Base-by-base conservation (phyloP, 2,329 filamentous ascomycete species). In the Atkinsonella hypoxylon region DNA sequence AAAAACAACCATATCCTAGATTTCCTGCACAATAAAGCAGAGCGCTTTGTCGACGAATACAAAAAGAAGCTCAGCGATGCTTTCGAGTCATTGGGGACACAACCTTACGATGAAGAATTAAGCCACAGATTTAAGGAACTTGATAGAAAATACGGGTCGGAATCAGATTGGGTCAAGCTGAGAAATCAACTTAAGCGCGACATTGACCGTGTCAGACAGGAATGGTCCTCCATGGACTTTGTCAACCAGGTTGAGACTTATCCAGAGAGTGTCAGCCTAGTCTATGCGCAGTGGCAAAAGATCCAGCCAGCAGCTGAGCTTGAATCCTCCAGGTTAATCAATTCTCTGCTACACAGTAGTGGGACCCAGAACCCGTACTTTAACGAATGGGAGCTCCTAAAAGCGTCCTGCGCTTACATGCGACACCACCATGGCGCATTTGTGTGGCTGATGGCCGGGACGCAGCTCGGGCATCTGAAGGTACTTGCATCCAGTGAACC, bases 1-100 rank as follows among this genome's bases (percentile, higher is more conserved):
- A 62, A 26, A 0, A 62, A 57, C 1, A 48, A 53, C 0, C 78
- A 85, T 51, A 77, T 87, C 3, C 70, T 85, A 5, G 84, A 89
- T 58, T 71, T 74, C 38, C 66, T 88, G 54, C 83, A 81, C 17
- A 54, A 63, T 0, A 67, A 81, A 2, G 74, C 79, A 0, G 62
- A 72, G 12, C 62, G 66, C 0, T 61, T 63, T 0, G 68, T 79
- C 10, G 60, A 68, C 0, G 42, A 51, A 1, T 69, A 70, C 22
- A 56, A 75, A 2, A 54, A 53, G 1, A 58, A 57, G 0, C 64
- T 79, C 11, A 46, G 64, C 5, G 34, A 58, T 0, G 45, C 53
- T 0, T 54, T 64, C 1, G 47, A 58, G 5, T 13, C 18, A n/a
- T 40, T 20, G 6, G n/a, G 38, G 1, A 31, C 32, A 1, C 38